phyloP scores from a whole-genome alignment of 176 grass and related monocot genomes.

The Eleusine coracana region DNA sequence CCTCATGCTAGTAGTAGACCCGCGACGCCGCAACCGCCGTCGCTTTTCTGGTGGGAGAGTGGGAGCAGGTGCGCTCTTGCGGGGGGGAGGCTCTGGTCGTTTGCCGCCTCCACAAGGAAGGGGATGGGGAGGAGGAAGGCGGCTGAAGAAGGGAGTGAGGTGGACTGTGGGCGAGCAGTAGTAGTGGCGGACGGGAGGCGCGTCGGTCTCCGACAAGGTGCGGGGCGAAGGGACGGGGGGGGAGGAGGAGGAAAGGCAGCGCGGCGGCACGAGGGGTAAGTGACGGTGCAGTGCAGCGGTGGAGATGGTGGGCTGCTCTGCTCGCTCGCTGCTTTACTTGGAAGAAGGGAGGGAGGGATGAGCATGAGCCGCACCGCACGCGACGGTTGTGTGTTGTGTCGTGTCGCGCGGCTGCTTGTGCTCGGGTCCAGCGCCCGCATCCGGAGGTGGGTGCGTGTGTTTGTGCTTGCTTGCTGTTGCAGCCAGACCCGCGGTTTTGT shows the following conservation, averaged over 20 bases:
- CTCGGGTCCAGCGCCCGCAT: background rate
- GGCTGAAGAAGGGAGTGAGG: background rate
- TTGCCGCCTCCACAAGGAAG: constrained; percentile 78
- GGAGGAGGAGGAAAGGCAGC: constrained; percentile 26
- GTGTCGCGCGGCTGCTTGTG: background rate
- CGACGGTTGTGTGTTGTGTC: background rate
- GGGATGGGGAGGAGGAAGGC: background rate
- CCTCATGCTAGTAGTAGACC: constrained; percentile 18
- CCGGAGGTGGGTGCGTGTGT: background rate
- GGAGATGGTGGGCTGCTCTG: too few relatives aligned
- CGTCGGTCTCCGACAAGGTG: constrained; percentile 67
- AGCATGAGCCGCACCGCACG: background rate
- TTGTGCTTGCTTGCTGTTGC: background rate
- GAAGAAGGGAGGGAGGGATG: background rate
- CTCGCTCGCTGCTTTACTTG: too few relatives aligned
- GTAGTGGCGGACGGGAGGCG: background rate
- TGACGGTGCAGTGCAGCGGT: background rate
- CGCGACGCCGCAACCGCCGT: constrained; percentile 41
- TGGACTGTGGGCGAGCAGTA: constrained; percentile 20
- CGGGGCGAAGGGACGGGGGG: constrained; percentile 46
- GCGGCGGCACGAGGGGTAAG: constrained; percentile 31
- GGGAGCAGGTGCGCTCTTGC: constrained; percentile 14
- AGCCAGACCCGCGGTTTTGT: background rate
- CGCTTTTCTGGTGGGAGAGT: constrained; percentile 12
- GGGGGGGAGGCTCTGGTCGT: constrained; percentile 10